Conservation (phyloP, 2,329 filamentous ascomycete species). For the Ophiostoma triangulosporum region DNA sequence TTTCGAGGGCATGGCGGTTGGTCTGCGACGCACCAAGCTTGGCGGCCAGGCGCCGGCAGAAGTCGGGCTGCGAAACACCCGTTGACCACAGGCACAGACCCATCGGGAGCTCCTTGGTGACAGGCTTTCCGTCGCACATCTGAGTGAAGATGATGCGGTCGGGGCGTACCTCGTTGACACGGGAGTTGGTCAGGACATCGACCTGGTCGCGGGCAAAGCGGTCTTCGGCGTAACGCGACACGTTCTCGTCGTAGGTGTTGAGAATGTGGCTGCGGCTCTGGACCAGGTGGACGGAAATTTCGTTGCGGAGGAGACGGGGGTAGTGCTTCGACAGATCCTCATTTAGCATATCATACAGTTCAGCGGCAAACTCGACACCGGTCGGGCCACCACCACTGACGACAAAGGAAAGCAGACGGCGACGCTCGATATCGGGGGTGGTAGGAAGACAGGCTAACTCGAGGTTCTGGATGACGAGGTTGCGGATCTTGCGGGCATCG, state of each 20-base stretch:
- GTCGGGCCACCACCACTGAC: slow-evolving; percentile 90
- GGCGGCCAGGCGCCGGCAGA: slow-evolving; percentile 63
- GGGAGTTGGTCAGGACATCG: slow-evolving; percentile 80
- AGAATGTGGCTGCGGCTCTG: slow-evolving; percentile 90
- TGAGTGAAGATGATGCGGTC: slow-evolving; percentile 88
- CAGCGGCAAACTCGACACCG: slow-evolving; percentile 93
- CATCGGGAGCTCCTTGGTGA: slow-evolving; percentile 90
- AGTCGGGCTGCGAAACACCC: slow-evolving; percentile 73
- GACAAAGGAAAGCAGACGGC: slow-evolving; percentile 84
- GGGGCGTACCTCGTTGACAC: slow-evolving; percentile 73
- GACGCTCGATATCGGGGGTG: slow-evolving; percentile 75
- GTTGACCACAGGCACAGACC: slow-evolving; percentile 98
- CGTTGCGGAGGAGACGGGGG: slow-evolving; percentile 81
- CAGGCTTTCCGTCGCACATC: slow-evolving; percentile 53
- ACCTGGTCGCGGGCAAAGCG: slow-evolving; percentile 85
- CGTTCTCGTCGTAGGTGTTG: slow-evolving; percentile 93
- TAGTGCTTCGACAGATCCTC: slow-evolving; percentile 79
- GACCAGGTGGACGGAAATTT: slow-evolving; percentile 95
- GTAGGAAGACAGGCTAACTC: slow-evolving; percentile 89
- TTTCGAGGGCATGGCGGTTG: slow-evolving; percentile 86
- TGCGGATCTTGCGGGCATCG: slow-evolving; percentile 80
- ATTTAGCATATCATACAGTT: slow-evolving; percentile 90
- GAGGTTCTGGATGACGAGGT: slow-evolving; percentile 76
- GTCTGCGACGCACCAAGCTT: slow-evolving; percentile 62
- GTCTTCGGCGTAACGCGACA: slow-evolving; percentile 84